These are phyloP conservation scores for Kregervanrija fluxuum DNA, from an alignment of 805 yeast species.

Conservation along the genomic window DNA sequence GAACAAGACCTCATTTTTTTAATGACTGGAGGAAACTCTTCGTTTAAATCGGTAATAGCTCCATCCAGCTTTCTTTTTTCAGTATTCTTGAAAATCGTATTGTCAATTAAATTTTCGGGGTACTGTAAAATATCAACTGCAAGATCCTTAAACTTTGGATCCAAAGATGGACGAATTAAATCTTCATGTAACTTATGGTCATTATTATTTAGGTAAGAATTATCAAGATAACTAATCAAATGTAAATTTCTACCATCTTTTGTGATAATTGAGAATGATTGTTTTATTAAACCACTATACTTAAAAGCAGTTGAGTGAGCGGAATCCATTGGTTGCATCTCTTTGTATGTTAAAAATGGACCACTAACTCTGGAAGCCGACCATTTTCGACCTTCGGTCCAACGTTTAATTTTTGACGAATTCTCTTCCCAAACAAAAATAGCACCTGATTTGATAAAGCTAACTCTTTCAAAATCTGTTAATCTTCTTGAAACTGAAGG, in stretches of 20 bases:
- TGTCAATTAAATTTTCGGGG: slow-evolving; percentile 10
- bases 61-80: no score
- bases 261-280: slow-evolving; percentile 52
- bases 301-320: slow-evolving; percentile 33
- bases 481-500: slow-evolving; percentile 56
- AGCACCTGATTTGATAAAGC: slow-evolving; percentile 47
- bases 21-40: no score
- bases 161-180: slow-evolving; percentile 38
- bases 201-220: slow-evolving; percentile 12
- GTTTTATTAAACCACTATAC: slow-evolving; percentile 53
- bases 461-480: slow-evolving; percentile 43
- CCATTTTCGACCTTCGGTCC: slow-evolving; percentile 79
- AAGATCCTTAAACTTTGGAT: slow-evolving; percentile 28
- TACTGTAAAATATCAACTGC: slow-evolving; percentile 14
- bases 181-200: slow-evolving; percentile 4
- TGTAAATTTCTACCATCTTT: slow-evolving; percentile 49
- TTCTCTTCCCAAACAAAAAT: slow-evolving; percentile 68
- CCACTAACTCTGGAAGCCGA: slow-evolving; percentile 65
- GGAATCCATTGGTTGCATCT: slow-evolving; percentile 37
- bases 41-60: no score
- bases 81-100: neutral
- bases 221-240: slow-evolving; percentile 44
- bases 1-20: no score
- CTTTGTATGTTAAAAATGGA: slow-evolving; percentile 54
- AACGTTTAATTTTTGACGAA: slow-evolving; percentile 63